Percentiles rank a stretch among this genome's conserved stretches.
Conservation (phyloP, 495 filamentous ascomycete genomes). For the Daldinia grandis region DNA sequence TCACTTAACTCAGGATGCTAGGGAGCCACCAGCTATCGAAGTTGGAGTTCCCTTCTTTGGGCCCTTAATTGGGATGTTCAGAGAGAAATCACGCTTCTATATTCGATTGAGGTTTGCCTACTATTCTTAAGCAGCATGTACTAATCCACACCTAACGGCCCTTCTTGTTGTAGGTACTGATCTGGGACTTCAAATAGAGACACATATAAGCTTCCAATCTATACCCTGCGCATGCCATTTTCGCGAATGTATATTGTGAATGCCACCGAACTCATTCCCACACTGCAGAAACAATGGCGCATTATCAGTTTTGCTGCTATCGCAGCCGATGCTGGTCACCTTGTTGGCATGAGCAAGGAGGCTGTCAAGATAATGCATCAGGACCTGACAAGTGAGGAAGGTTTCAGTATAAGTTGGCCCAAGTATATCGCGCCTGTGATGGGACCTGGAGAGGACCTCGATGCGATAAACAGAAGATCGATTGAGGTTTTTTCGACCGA, state of each 20-base stretch:
- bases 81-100: constrained; percentile 35
- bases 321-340: neutral
- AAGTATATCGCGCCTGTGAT: neutral
- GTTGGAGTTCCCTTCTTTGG: constrained; percentile 37
- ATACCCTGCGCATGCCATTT: neutral
- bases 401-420: neutral
- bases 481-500: neutral
- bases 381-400: neutral
- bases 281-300: neutral
- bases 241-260: neutral
- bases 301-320: neutral
- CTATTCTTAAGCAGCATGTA: neutral
- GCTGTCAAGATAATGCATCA: neutral
- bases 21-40: constrained; percentile 38
- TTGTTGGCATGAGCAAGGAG: neutral
- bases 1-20: constrained; percentile 35
- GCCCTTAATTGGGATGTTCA: constrained; percentile 40
- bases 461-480: neutral
- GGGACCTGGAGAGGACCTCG: neutral
- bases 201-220: constrained; percentile 12
- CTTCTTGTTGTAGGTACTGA: neutral
- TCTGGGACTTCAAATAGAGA: constrained; percentile 18
- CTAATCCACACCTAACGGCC: neutral
- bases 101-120: constrained; percentile 21
- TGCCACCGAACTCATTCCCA: neutral